A percentile compares a stretch with the other conserved stretches of the same genome.
Conservation (phyloP, 345 rosid genomes). For the Camelina neglecta region DNA sequence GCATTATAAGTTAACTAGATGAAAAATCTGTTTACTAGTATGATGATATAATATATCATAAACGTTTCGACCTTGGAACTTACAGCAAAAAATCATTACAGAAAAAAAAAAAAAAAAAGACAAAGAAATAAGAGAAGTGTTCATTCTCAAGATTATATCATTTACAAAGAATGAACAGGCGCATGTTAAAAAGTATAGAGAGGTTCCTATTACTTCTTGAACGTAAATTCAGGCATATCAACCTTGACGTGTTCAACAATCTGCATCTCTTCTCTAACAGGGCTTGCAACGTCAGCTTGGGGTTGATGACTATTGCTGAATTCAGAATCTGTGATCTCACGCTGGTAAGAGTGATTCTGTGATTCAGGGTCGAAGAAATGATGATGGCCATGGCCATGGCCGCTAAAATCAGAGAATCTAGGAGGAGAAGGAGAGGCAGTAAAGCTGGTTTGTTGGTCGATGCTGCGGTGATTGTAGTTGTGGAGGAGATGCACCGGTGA, state of each 20-base stretch:
- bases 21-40: neutral
- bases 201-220: conserved; percentile 39
- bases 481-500: conserved; percentile 88
- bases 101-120: neutral
- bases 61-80: neutral
- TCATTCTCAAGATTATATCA: conserved; percentile 21
- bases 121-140: neutral
- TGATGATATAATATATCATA: conserved; percentile 3
- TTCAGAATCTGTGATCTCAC: conserved; percentile 40
- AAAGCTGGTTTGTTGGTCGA: conserved; percentile 50
- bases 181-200: neutral
- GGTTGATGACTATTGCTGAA: conserved; percentile 33
- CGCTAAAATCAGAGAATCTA: conserved; percentile 42
- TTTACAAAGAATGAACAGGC: conserved; percentile 40
- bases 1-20: neutral
- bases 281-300: conserved; percentile 29
- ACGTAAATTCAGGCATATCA: conserved; percentile 46
- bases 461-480: conserved; percentile 49
- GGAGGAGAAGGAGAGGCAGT: conserved; percentile 53
- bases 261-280: conserved; percentile 37
- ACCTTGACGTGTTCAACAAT: conserved; percentile 42
- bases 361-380: conserved; percentile 50
- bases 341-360: conserved; percentile 30
- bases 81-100: neutral
- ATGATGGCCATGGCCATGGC: conserved; percentile 45